phyloP scores from a whole-genome alignment of 805 yeast genomes.

The Martiniozyma abietophila region DNA sequence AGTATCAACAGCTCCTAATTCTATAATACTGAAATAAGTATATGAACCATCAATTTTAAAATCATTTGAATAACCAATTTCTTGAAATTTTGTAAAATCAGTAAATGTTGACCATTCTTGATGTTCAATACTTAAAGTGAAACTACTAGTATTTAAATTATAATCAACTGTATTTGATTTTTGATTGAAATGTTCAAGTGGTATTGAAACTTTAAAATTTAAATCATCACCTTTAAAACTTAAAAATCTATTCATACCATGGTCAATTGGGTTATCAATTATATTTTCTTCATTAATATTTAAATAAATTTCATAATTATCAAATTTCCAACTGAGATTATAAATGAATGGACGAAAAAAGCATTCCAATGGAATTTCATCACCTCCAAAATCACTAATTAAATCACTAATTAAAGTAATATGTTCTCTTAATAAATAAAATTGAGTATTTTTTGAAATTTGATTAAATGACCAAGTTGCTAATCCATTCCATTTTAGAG shows the following conservation, averaged over 20 bases:
- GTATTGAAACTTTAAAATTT: constrained; percentile 40
- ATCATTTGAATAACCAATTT: constrained; percentile 59
- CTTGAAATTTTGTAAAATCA: constrained; percentile 53
- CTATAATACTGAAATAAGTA: constrained; percentile 47
- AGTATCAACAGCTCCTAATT: constrained; percentile 60
- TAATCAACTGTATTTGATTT: constrained; percentile 45
- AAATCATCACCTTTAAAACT: constrained; percentile 61
- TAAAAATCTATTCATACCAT: constrained; percentile 67
- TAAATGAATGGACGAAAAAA: constrained; percentile 66
- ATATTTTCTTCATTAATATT: constrained; percentile 85
- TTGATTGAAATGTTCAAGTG: constrained; percentile 45
- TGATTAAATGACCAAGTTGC: constrained; percentile 59
- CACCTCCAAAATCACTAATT: constrained; percentile 66
- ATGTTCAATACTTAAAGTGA: constrained; percentile 57
- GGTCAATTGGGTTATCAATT: constrained; percentile 80
- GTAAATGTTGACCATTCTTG: constrained; percentile 91
- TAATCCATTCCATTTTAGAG: constrained; percentile 75
- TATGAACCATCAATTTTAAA: constrained; percentile 59
- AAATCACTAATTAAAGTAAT: constrained; percentile 62
- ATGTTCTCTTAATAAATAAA: constrained; percentile 78
- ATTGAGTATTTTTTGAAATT: constrained; percentile 39
- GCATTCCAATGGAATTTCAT: constrained; percentile 64
- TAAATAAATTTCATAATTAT: constrained; percentile 49
- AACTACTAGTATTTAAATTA: constrained; percentile 42
- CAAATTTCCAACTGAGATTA: constrained; percentile 48